phyloP scores from a whole-genome alignment of 2,329 filamentous ascomycete species.

The Colletotrichum nymphaeae region DNA sequence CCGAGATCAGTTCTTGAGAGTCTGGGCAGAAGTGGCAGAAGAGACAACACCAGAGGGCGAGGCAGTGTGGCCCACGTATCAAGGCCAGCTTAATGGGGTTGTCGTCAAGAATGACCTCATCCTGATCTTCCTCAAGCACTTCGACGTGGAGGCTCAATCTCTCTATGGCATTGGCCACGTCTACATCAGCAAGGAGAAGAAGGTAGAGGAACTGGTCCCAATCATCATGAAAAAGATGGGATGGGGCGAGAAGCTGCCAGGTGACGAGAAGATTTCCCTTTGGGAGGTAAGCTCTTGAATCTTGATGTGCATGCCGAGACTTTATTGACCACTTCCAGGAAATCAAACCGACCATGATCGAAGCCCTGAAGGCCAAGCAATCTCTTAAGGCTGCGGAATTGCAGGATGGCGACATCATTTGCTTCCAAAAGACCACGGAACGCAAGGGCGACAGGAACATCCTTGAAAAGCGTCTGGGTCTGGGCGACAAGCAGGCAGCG shows the following conservation, averaged over 20 bases:
- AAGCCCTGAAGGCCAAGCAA: slow-evolving; percentile 90
- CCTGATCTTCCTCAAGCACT: slow-evolving; percentile 92
- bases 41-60: slow-evolving; percentile 75
- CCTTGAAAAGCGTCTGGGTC: slow-evolving; percentile 51
- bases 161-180: slow-evolving; percentile 83
- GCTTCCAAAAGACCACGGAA: slow-evolving; percentile 80
- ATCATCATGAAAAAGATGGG: slow-evolving; percentile 85
- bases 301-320: not conserved
- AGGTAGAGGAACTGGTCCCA: slow-evolving; percentile 84
- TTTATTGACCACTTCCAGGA: slow-evolving; percentile 62
- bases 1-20: slow-evolving; percentile 78
- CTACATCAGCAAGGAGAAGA: slow-evolving; percentile 89
- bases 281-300: slow-evolving; percentile 72
- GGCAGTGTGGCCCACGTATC: slow-evolving; percentile 76
- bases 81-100: slow-evolving; percentile 66
- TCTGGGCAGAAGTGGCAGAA: slow-evolving; percentile 87
- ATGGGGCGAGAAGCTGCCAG: slow-evolving; percentile 81
- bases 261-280: slow-evolving; percentile 72
- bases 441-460: slow-evolving; percentile 54
- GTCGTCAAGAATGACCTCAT: slow-evolving; percentile 73
- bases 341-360: slow-evolving; percentile 98
- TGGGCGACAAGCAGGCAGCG: slow-evolving; percentile 50
- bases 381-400: slow-evolving; percentile 92
- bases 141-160: slow-evolving; percentile 81
- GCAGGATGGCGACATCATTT: slow-evolving; percentile 96